Evolutionary conservation across 371 early-diverging fungal species (phyloP).

Genomic region (Coemansia sp.): DNA sequence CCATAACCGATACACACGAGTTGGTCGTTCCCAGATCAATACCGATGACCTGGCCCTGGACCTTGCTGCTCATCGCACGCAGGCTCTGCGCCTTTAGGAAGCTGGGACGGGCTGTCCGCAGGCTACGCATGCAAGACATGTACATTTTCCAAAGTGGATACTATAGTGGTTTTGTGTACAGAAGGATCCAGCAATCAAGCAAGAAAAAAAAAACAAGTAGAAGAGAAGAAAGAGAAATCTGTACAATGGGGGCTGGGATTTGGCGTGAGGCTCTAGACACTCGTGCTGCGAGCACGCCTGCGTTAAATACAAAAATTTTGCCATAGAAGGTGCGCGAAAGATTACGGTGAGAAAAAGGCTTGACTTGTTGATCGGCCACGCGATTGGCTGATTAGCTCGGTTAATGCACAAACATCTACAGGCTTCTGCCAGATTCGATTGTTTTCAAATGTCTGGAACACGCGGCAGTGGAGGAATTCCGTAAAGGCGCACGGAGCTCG

Average conservation of each 20-base stretch:
- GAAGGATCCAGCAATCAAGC: slow-evolving; percentile 5
- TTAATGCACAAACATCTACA: not conserved
- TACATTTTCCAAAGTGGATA: slow-evolving; percentile 37
- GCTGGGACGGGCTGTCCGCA: slow-evolving; percentile 41
- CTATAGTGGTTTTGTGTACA: not conserved
- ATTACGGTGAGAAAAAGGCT: slow-evolving; percentile 26
- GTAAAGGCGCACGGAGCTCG: not conserved
- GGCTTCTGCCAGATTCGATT: not conserved
- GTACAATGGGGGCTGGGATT: slow-evolving; percentile 1
- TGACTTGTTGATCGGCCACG: slow-evolving; percentile 10
- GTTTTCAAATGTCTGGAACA: not conserved
- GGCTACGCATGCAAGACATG: slow-evolving; percentile 47
- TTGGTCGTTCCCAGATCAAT: slow-evolving; percentile 99
- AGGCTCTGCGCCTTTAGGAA: slow-evolving; percentile 29
- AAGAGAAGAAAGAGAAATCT: not conserved
- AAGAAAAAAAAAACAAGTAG: slow-evolving; percentile 2
- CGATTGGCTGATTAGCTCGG: slow-evolving; percentile 25
- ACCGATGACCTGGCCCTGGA: slow-evolving; percentile 93
- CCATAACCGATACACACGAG: slow-evolving; percentile 97
- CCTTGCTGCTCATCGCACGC: slow-evolving; percentile 63
- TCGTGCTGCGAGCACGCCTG: not conserved
- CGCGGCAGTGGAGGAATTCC: not conserved
- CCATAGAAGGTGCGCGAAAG: slow-evolving; percentile 1
- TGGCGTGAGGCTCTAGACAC: not conserved
- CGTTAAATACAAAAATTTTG: slow-evolving; percentile 9